Base-by-base conservation (phyloP, 805 yeast species). In the Saccharomycopsis oosterbeekiorum region DNA sequence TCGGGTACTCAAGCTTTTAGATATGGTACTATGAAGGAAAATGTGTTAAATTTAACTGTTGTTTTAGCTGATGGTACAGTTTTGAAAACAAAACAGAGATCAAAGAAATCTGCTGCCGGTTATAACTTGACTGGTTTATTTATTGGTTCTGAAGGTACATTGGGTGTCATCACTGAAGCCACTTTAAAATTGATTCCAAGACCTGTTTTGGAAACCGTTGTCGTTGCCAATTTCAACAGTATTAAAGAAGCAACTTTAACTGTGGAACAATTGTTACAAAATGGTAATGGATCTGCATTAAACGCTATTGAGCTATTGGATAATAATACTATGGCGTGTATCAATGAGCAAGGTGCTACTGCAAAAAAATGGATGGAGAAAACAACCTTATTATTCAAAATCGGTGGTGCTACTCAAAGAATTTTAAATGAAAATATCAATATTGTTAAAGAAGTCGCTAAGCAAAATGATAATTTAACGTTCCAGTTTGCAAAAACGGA, bases 41-140 rank as follows among this genome's bases (percentile, higher is more conserved):
- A 86, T 69, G 83, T 86, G 1, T 70, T 87, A 29, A 80, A 80
- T 61, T 70, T 87, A 62, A 88, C 89, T 0, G 88, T 88, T 24
- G 94, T 88, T 6, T 72, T 88, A 55, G 88, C 94, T 14, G 96
- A 88, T 71, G 96, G 96, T 1, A 84, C 91, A 0, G 74, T 88
- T 40, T 76, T 88, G 57, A 88, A 85, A 73, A 88, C 96, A 1
- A 82, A 82, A 63, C 82, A 80, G 66, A 77, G 94, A 69, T 92
- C 94, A 2, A 78, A 88, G 67, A 88, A 88, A 67, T 81, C 91
- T 1, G 79, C 88, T 64, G 92, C 93, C 9, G 96, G 96, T 12
- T 88, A 88, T 69, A 87, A 86, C 67, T 75, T 88, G 69, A 88
- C 88, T 57, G 85, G 86, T n/a, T 71, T 88, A 62, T 86, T 88